These are phyloP conservation scores for Beauveria sp. DNA, from an alignment of 2,329 filamentous ascomycete genomes.

Conservation along the genomic window DNA sequence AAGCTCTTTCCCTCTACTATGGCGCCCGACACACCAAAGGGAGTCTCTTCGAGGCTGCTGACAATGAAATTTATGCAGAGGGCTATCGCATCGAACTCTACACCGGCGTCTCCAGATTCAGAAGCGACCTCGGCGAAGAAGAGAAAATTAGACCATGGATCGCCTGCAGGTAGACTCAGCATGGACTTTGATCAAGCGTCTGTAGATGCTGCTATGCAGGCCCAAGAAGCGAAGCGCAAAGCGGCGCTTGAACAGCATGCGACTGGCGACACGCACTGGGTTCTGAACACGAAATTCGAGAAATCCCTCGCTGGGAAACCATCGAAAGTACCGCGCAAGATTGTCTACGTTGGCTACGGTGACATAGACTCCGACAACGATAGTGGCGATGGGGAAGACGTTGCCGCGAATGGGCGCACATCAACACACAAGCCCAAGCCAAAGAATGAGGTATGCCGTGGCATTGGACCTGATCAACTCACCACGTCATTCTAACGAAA, in stretches of 20 bases:
- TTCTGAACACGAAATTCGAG: conserved; percentile 45
- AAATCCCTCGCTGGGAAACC: conserved; percentile 20
- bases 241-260: conserved; percentile 54
- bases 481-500: not conserved
- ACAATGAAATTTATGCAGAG: conserved; percentile 99
- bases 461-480: not conserved
- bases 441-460: conserved; percentile 21
- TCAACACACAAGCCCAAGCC: conserved; percentile 26
- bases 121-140: conserved; percentile 54
- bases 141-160: conserved; percentile 40
- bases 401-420: conserved; percentile 26
- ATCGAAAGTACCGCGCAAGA: conserved; percentile 36
- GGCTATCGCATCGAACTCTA: conserved; percentile 55
- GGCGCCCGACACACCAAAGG: conserved; percentile 47
- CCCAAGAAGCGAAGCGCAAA: conserved; percentile 59
- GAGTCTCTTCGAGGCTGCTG: conserved; percentile 79
- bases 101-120: conserved; percentile 35
- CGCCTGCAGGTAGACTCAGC: conserved; percentile 29
- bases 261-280: conserved; percentile 68
- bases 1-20: conserved; percentile 21
- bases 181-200: conserved; percentile 47
- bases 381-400: conserved; percentile 27
- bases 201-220: conserved; percentile 55
- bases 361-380: conserved; percentile 38
- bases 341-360: conserved; percentile 53